Evolutionary conservation across 148 eudicot species (phyloP).

Genomic region (Spergularia marina): DNA sequence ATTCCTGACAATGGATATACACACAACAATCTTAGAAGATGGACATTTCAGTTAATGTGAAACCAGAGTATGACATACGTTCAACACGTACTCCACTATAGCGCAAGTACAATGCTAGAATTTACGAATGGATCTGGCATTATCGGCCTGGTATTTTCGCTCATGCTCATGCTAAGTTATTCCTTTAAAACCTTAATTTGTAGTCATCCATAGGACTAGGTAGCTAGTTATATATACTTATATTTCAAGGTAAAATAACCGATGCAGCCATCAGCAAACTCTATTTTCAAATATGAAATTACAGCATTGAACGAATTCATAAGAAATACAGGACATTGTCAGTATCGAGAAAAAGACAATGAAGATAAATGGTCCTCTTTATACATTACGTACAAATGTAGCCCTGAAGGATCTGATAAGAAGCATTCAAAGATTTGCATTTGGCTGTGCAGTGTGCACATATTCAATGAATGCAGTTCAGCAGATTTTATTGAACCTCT

Average conservation of each 20-base stretch:
- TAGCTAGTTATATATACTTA: background rate
- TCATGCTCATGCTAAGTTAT: background rate
- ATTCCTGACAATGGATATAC: conserved; percentile 47
- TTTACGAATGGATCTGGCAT: background rate
- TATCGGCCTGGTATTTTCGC: background rate
- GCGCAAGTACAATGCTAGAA: background rate
- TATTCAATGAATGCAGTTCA: too few relatives aligned
- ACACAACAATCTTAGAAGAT: background rate
- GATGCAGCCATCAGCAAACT: background rate
- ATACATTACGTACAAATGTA: background rate
- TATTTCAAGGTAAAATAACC: background rate
- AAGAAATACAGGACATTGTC: background rate
- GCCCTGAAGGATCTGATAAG: too few relatives aligned
- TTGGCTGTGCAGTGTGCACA: too few relatives aligned
- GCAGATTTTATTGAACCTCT: too few relatives aligned
- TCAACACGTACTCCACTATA: background rate
- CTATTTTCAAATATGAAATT: background rate
- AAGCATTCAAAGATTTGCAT: too few relatives aligned
- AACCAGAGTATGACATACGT: background rate
- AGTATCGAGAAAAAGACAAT: background rate
- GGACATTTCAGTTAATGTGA: background rate
- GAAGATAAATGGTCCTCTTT: background rate
- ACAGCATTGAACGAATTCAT: background rate
- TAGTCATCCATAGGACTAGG: background rate
- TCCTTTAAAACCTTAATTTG: background rate